Evolutionary conservation across 306 rosid genomes (phyloP).

Genomic region (Parietaria judaica): DNA sequence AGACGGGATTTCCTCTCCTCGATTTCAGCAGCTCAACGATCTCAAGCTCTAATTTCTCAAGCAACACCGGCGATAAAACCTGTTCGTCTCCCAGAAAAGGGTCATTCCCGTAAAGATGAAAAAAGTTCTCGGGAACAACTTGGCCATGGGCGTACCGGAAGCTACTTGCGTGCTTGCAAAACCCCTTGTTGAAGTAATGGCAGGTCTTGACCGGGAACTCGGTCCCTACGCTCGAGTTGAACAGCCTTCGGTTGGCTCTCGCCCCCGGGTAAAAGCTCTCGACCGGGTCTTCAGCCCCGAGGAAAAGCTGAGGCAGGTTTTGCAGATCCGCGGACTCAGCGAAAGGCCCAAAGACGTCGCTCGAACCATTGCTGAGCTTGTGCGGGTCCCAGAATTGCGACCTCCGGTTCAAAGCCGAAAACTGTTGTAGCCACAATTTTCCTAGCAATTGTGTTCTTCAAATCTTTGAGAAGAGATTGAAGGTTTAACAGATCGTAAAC

Average conservation of each 20-base stretch:
- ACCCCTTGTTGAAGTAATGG: slow-evolving; percentile 67
- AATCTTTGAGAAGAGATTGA: too few species aligned
- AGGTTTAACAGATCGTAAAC: too few species aligned
- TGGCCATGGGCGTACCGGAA: slow-evolving; percentile 59
- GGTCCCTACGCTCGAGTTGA: slow-evolving; percentile 11
- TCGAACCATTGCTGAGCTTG: too few species aligned
- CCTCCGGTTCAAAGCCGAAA: too few species aligned
- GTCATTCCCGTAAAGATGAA: slow-evolving; percentile 34
- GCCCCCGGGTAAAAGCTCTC: too few species aligned
- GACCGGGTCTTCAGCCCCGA: too few species aligned
- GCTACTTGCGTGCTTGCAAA: slow-evolving; percentile 68
- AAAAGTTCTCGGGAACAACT: slow-evolving; percentile 30
- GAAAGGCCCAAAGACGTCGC: too few species aligned
- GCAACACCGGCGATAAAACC: slow-evolving; percentile 38
- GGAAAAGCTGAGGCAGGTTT: too few species aligned
- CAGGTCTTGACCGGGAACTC: slow-evolving; percentile 56
- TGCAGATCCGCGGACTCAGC: too few species aligned
- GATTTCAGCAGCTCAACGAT: slow-evolving; percentile 49
- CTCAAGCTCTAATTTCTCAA: slow-evolving; percentile 67
- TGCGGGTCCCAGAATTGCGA: too few species aligned
- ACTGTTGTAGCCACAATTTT: too few species aligned
- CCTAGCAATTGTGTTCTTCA: too few species aligned
- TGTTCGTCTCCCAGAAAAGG: slow-evolving; percentile 32
- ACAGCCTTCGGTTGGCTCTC: slow-evolving; percentile 29
- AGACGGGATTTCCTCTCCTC: slow-evolving; percentile 59